phyloP scores from a whole-genome alignment of 306 rosid genomes.

The Malus domestica region ASM211411v1 NC_041798.1:37397501-37398000 shows the following conservation, averaged over 20 bases:
- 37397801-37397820: background rate
- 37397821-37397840: background rate
- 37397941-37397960: background rate
- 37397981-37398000: background rate
- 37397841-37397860: background rate
- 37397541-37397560: background rate
- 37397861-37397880: background rate
- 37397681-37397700: no score
- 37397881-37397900: background rate
- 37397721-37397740: background rate
- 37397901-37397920: background rate
- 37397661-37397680: background rate
- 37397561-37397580: slow-evolving; percentile 3
- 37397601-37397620: background rate
- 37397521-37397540: background rate
- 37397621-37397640: background rate
- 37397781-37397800: background rate
- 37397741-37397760: background rate
- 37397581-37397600: background rate
- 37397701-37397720: background rate
- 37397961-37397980: background rate
- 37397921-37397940: background rate
- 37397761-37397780: background rate
- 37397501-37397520: background rate
- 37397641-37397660: background rate